These are phyloP conservation scores for Claviceps humidiphila DNA, from an alignment of 2,329 filamentous ascomycete species.

Conservation along the genomic window DNA sequence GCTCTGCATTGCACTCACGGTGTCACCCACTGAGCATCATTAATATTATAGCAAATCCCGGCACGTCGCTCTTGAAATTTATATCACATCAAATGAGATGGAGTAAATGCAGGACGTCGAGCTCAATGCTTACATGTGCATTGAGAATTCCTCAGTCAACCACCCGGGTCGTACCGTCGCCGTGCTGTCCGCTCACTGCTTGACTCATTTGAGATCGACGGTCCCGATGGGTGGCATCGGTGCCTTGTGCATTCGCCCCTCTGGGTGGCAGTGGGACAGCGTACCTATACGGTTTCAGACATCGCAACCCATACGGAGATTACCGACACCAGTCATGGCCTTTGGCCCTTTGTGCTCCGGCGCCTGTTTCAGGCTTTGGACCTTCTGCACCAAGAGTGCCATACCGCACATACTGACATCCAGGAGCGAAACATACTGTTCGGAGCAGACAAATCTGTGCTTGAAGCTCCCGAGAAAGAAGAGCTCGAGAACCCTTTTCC, in stretches of 20 bases:
- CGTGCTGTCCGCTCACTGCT: conserved; percentile 19
- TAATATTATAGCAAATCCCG: too few species aligned
- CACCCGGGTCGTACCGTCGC: conserved; percentile 21
- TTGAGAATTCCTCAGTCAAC: too few species aligned
- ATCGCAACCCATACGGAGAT: conserved; percentile 24
- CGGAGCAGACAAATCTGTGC: conserved; percentile 25
- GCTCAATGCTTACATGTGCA: too few species aligned
- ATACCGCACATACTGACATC: conserved; percentile 33
- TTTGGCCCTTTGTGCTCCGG: conserved; percentile 20
- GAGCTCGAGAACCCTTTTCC: conserved; percentile 26
- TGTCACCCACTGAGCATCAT: too few species aligned
- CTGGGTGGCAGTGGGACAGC: too few species aligned
- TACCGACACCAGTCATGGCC: conserved; percentile 21
- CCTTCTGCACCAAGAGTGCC: conserved; percentile 31
- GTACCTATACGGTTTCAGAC: not conserved
- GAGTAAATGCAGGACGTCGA: too few species aligned
- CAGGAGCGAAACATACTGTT: conserved; percentile 35
- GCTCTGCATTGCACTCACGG: too few species aligned
- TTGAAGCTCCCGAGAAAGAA: conserved; percentile 22
- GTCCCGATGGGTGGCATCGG: conserved; percentile 21
- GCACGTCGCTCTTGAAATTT: too few species aligned
- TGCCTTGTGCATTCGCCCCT: conserved; percentile 25
- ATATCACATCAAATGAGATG: too few species aligned
- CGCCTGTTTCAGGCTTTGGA: conserved; percentile 30
- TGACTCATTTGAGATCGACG: conserved; percentile 23